Evolutionary conservation across 306 rosid genomes (phyloP).

Genomic region (Senna tora): DNA sequence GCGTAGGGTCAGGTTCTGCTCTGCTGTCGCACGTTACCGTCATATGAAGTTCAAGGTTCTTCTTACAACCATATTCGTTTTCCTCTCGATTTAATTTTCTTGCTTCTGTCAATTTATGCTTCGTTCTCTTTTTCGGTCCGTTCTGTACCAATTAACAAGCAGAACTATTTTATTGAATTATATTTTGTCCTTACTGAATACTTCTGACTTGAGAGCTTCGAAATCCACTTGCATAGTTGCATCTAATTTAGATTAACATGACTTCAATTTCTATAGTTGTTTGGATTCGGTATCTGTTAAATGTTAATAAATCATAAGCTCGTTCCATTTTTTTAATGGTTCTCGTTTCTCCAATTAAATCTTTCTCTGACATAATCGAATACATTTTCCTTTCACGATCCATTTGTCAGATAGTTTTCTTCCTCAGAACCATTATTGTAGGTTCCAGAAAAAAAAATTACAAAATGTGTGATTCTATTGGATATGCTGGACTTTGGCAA

Average conservation of each 20-base stretch:
- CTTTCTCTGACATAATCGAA: background rate
- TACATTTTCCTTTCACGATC: background rate
- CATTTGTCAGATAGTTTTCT: background rate
- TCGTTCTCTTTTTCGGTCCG: constrained; percentile 6
- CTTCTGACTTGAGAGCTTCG: background rate
- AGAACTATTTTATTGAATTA: background rate
- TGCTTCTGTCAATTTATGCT: background rate
- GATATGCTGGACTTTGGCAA: background rate
- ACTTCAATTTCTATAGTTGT: background rate
- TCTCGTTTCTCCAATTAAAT: background rate
- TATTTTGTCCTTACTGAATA: constrained; percentile 7
- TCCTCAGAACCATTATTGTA: background rate
- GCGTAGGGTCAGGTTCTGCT: constrained; percentile 30
- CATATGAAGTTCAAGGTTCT: constrained; percentile 61
- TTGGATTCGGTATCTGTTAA: background rate
- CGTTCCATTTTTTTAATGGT: background rate
- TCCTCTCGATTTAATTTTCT: background rate
- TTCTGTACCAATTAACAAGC: background rate
- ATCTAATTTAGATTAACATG: too few species aligned
- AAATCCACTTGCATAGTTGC: too few species aligned
- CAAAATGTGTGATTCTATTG: background rate
- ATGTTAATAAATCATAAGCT: too few species aligned
- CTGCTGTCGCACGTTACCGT: constrained; percentile 41
- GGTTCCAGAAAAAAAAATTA: background rate
- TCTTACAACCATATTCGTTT: background rate